These are phyloP conservation scores for Quercus engelmannii DNA, from an alignment of 306 rosid genomes.

Conservation along the genomic window DNA sequence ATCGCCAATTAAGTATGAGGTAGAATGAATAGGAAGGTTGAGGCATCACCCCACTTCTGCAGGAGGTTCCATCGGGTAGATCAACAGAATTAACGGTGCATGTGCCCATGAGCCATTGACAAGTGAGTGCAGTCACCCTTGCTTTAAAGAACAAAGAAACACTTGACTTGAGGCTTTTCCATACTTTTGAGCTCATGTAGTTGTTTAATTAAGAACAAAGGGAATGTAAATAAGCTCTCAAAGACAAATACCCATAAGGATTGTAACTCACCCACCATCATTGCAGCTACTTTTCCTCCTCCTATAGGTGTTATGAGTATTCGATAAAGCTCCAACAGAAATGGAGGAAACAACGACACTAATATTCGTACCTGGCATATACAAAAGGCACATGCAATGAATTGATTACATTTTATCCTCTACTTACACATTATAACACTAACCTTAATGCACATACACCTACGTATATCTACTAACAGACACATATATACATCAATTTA, in stretches of 20 bases:
- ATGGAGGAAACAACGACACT: constrained; percentile 77
- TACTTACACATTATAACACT: background rate
- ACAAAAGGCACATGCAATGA: background rate
- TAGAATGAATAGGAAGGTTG: constrained; percentile 14
- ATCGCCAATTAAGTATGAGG: background rate
- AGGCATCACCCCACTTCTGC: constrained; percentile 28
- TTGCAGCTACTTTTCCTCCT: constrained; percentile 78
- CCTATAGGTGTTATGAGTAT: constrained; percentile 67
- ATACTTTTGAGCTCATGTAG: constrained; percentile 16
- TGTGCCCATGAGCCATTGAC: constrained; percentile 96
- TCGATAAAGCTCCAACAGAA: constrained; percentile 70
- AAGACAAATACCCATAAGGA: background rate
- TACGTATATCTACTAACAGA: too few relatives aligned
- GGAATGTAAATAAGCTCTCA: background rate
- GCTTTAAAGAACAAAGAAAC: constrained; percentile 47
- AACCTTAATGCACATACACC: too few relatives aligned
- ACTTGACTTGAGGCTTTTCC: constrained; percentile 30
- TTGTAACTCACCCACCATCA: constrained; percentile 83
- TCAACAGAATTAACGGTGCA: constrained; percentile 74
- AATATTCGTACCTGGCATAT: constrained; percentile 61
- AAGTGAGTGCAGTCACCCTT: constrained; percentile 87
- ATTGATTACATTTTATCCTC: background rate
- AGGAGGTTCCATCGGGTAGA: constrained; percentile 59
- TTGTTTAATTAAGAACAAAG: constrained; percentile 7
- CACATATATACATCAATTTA: too few relatives aligned